phyloP scores from a whole-genome alignment of 2,329 filamentous ascomycete genomes.

The Pseudocercospora musae region DNA sequence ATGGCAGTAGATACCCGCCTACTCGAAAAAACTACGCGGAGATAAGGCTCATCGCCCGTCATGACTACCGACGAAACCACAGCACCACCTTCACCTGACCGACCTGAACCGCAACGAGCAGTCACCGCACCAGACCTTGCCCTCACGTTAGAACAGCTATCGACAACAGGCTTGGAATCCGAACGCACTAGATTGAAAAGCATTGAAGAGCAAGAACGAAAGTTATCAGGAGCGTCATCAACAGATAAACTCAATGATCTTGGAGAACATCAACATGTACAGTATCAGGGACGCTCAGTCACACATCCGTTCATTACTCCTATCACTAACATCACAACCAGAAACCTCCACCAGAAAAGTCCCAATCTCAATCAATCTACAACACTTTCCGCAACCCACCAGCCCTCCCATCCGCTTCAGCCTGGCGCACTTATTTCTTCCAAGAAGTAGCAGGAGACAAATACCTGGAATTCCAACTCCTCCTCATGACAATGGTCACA shows the following conservation, averaged over 20 bases:
- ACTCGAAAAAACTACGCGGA: not conserved
- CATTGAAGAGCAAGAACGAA: conserved; percentile 5
- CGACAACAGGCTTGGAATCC: not conserved
- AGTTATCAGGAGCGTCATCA: not conserved
- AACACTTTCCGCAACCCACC: not conserved
- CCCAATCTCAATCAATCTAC: not conserved
- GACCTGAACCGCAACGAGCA: conserved; percentile 25
- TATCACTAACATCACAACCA: not conserved
- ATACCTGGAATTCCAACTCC: conserved; percentile 27
- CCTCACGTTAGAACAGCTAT: conserved; percentile 10
- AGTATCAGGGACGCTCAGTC: not conserved
- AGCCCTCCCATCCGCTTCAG: conserved; percentile 12
- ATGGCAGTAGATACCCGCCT: not conserved
- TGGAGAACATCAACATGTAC: not conserved
- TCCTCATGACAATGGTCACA: conserved; percentile 30
- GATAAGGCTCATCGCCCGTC: not conserved
- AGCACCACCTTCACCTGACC: conserved; percentile 34
- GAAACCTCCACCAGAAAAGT: not conserved
- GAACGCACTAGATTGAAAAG: not conserved
- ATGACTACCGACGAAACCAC: not conserved
- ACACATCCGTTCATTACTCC: not conserved
- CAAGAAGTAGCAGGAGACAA: conserved; percentile 29
- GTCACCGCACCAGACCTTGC: conserved; percentile 22
- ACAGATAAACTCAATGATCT: conserved; percentile 18
- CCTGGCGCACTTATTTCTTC: conserved; percentile 26